Base-by-base conservation (phyloP, 495 filamentous ascomycete species). In the Niebla homalea region DNA sequence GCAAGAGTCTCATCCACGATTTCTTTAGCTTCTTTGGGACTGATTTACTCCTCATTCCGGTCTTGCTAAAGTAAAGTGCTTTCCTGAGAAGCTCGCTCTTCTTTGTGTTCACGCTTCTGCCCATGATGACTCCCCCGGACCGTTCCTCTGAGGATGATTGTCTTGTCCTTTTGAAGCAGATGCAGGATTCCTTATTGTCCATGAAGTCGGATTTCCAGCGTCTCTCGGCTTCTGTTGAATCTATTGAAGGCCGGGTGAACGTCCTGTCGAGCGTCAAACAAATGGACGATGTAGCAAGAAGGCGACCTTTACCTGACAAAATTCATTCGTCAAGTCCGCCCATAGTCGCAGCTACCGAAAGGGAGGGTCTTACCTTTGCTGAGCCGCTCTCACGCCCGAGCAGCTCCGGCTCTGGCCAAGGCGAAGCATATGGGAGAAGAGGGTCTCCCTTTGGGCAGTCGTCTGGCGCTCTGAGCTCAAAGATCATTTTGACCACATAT, bases 401-500 rank as follows among this genome's bases (percentile, higher is more conserved):
- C 19, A 47, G 45, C 45, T 29, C 45, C 18, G 45, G 45, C 12
- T 29, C 45, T 12, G 26, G n/a, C 21, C 22, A 47, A 1, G 26
- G 21, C 21, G 26, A 29, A 36, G 26, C 21, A 25, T 16, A 15
- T 36, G 45, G 21, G 22, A 29, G 26, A 22, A 36, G 25, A 5
- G n/a, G n/a, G 21, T 29, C 26, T 16, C 22, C 45, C n/a, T 22
- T 16, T 7, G 36, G 25, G 5, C 26, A 32, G 1, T 15, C 26
- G 1, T 36, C 45, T 12, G 36, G 36, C 26, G 11, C 29, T 18
- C 26, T 36, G 12, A 47, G 45, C 42, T 79, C 76, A 21, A 79
- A 79, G 53, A 85, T 87, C 51, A 81, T 85, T 52, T 73, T 83
- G 56, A 95, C 88, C 25, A 94, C 90, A 7, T 96, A 98, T 67